These are phyloP conservation scores for Globisporangium abappressorium DNA, from an alignment of 352 stramenopile genomes.

Conservation along the genomic window DNA sequence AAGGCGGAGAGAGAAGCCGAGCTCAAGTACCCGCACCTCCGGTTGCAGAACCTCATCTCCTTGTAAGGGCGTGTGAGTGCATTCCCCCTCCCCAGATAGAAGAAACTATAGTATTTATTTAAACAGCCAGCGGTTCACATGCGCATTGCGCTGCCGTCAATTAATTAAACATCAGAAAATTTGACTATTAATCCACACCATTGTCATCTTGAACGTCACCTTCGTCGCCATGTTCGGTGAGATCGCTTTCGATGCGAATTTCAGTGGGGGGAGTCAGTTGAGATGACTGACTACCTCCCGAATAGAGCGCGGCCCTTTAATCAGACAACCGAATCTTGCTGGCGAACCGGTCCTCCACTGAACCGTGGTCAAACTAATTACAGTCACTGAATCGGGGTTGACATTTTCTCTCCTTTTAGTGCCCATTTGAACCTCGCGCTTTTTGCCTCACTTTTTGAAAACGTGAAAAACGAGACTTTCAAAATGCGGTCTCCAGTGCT, in stretches of 20 bases:
- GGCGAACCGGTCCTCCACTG: not conserved
- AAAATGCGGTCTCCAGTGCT: not conserved
- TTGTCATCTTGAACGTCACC: not conserved
- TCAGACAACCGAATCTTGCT: not conserved
- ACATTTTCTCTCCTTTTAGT: not conserved
- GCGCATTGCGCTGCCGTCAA: not conserved
- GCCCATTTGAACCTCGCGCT: slow-evolving; percentile 1
- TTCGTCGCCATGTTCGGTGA: not conserved
- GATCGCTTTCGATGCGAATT: not conserved
- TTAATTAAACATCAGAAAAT: not conserved
- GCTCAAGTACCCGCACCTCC: slow-evolving; percentile 23
- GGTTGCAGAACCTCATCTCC: slow-evolving; percentile 26
- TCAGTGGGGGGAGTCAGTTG: not conserved
- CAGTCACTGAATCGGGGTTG: not conserved
- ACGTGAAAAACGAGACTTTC: not conserved
- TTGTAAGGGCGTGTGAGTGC: slow-evolving; percentile 13
- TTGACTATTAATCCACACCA: not conserved
- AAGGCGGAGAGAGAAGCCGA: slow-evolving; percentile 21
- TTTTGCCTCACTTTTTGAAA: not conserved
- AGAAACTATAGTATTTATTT: slow-evolving; percentile 1
- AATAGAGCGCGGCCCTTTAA: not conserved
- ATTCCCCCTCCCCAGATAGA: not conserved
- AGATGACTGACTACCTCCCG: not conserved
- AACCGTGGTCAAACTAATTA: not conserved
- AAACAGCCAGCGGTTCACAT: not conserved